These are phyloP conservation scores for Stachybotrys elegans DNA, from an alignment of 2,329 filamentous ascomycete genomes.

Conservation along the genomic window DNA sequence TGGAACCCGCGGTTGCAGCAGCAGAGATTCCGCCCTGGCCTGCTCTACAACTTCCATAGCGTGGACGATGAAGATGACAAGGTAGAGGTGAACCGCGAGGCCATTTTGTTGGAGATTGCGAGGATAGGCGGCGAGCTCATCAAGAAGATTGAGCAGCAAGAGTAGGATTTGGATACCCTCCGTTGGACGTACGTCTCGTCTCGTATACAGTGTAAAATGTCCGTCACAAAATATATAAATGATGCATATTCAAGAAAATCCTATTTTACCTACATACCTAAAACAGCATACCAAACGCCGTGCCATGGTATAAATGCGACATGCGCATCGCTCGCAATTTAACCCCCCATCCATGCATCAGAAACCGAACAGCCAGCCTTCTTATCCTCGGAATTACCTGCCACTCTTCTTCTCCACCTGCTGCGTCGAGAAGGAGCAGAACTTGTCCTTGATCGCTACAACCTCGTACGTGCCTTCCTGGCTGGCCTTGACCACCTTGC, in stretches of 20 bases:
- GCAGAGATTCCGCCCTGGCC: conserved; percentile 64
- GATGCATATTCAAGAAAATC: conserved; percentile 3
- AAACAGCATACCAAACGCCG: conserved; percentile 23
- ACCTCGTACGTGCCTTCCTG: conserved; percentile 98
- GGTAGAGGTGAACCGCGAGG: conserved; percentile 61
- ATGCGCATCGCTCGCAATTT: no score
- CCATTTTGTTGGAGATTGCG: conserved; percentile 68
- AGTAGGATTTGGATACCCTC: conserved; percentile 8
- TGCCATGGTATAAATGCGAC: conserved; percentile 36
- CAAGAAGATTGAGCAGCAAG: conserved; percentile 52
- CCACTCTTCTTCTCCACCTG: conserved; percentile 47
- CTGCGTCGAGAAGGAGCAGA: conserved; percentile 80
- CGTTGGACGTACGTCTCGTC: no score
- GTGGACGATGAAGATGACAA: conserved; percentile 31
- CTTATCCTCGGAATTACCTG: conserved; percentile 25
- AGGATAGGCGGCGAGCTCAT: conserved; percentile 64
- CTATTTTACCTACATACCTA: neutral
- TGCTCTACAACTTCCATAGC: conserved; percentile 54
- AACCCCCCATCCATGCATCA: conserved; percentile 14
- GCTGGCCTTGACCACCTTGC: conserved; percentile 75
- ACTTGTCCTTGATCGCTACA: conserved; percentile 89
- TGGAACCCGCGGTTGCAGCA: conserved; percentile 52
- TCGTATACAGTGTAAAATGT: no score
- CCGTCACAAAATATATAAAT: neutral
- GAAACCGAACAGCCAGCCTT: no score